Evolutionary conservation across 225 moss, liverwort and hornwort genomes (phyloP).

Genomic region (Asterella californica): DNA sequence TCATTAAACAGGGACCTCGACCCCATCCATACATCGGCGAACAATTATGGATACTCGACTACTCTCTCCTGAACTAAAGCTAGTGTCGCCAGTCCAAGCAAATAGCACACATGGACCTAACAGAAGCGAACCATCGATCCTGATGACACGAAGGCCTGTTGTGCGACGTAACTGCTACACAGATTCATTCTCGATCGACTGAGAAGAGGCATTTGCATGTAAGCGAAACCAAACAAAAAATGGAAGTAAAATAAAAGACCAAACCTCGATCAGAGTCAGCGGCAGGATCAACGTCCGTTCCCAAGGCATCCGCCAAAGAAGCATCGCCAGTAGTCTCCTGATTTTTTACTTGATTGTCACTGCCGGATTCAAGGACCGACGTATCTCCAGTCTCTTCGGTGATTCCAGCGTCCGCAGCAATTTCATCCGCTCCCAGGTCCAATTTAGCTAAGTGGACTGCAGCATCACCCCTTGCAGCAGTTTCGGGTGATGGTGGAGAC

Average conservation of each 20-base stretch:
- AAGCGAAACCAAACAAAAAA: neutral
- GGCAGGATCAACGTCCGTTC: conserved; percentile 2
- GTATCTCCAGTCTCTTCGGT: conserved; percentile 16
- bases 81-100: neutral
- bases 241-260: too few relatives aligned
- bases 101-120: neutral
- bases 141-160: neutral
- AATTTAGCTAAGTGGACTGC: conserved; percentile 22
- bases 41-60: too few relatives aligned
- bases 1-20: neutral
- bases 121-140: neutral
- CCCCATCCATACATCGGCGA: too few relatives aligned
- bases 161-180: neutral
- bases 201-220: neutral
- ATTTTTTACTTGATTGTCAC: conserved; percentile 12
- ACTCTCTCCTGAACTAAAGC: neutral
- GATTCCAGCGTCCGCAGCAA: neutral
- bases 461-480: conserved; percentile 8
- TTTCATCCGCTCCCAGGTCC: conserved; percentile 10
- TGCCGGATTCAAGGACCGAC: conserved; percentile 2
- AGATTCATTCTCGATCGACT: neutral
- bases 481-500: conserved; percentile 20
- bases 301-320: conserved; percentile 6
- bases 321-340: conserved; percentile 10
- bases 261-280: conserved; percentile 28